Base-by-base conservation (phyloP, 2,329 filamentous ascomycete species). In the Coniochaeta hoffmannii region DNA sequence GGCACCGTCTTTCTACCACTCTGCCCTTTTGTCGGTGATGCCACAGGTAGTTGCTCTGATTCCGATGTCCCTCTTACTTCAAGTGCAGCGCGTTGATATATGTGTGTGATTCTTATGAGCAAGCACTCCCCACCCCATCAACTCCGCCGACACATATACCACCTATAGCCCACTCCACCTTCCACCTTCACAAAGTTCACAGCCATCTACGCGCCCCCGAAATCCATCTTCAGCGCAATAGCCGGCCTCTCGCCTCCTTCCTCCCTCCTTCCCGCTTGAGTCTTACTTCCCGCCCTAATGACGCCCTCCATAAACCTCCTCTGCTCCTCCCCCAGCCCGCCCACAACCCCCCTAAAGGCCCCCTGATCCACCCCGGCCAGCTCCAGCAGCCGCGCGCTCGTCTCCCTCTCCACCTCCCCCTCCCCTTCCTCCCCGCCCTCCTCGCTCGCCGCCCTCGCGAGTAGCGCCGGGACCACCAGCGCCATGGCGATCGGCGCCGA, bases 151-250 rank as follows among this genome's bases (percentile, higher is more conserved):
- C n/a, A n/a, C n/a, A n/a, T n/a, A n/a, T n/a, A n/a, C n/a, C n/a
- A n/a, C n/a, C n/a, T n/a, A n/a, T n/a, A n/a, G n/a, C n/a, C n/a
- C n/a, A n/a, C n/a, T n/a, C n/a, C n/a, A n/a, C n/a, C n/a, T n/a
- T n/a, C n/a, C n/a, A n/a, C n/a, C n/a, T n/a, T n/a, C n/a, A n/a
- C n/a, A n/a, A n/a, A n/a, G n/a, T n/a, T n/a, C n/a, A n/a, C n/a
- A n/a, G n/a, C n/a, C n/a, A n/a, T n/a, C n/a, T 32, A 32, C 30
- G 12, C 30, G 15, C 41, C 41, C 5, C 83, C 83, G 79, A 99
- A 97, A 70, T 96, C 80, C 89, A 97, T 95, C 79, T 95, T 94
- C 66, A 99, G 72, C 54, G 90, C 90, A 77, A 99, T 99, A 60
- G 78, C 94, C 12, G 94, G 94, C 70, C 76, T 73, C 57, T 73